phyloP scores from a whole-genome alignment of 345 rosid genomes.

The Syzygium jambos region DNA sequence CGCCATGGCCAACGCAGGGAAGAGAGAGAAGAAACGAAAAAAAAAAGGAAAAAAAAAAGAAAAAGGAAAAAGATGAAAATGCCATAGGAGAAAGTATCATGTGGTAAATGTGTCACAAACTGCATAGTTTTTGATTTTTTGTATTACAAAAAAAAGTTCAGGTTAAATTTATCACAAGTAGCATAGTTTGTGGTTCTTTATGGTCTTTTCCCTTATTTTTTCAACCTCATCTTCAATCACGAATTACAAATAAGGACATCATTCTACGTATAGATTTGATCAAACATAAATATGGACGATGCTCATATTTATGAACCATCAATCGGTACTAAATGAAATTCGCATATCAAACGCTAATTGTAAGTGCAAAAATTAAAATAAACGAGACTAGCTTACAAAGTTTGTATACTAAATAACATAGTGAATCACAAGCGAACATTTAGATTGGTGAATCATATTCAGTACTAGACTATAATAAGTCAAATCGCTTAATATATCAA shows the following conservation, averaged over 20 bases:
- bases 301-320: neutral
- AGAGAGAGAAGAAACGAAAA: too few relatives aligned
- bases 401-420: rapidly evolving
- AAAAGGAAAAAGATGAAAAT: too few relatives aligned
- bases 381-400: neutral
- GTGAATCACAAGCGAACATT: neutral
- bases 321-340: neutral
- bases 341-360: neutral
- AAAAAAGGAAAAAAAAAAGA: too few relatives aligned
- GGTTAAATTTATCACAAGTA: too few relatives aligned
- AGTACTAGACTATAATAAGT: neutral
- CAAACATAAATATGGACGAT: neutral
- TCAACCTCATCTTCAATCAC: neutral
- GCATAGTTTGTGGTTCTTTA: too few relatives aligned
- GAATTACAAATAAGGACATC: neutral
- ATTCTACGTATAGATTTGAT: neutral
- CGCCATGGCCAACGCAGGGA: too few relatives aligned
- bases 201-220: neutral
- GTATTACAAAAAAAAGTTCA: too few relatives aligned
- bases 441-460: rapidly evolving
- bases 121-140: too few relatives aligned
- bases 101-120: too few relatives aligned
- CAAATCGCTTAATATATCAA: neutral
- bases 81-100: too few relatives aligned
- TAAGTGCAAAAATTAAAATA: neutral